phyloP scores from a whole-genome alignment of 305 asterid species.

The Ilex paraguariensis region DNA sequence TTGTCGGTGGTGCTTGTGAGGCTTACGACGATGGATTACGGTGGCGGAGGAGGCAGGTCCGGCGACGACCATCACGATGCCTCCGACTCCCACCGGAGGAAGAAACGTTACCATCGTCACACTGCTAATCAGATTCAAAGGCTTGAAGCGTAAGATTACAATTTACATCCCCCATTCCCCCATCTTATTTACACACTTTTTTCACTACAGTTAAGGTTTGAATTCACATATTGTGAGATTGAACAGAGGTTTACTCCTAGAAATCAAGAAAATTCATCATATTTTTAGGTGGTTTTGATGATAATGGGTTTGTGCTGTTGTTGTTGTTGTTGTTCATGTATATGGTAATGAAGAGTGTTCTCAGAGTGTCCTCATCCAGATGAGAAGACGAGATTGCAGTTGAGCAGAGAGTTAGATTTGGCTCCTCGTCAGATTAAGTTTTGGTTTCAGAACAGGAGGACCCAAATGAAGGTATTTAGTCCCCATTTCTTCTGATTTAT shows the following conservation, averaged over 20 bases:
- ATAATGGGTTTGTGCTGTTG: not conserved
- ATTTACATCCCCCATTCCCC: too few relatives aligned
- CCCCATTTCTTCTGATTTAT: not conserved
- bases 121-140: slow-evolving; percentile 88
- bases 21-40: slow-evolving; percentile 37
- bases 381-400: slow-evolving; percentile 72
- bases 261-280: too few relatives aligned
- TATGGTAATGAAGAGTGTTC: slow-evolving; percentile 43
- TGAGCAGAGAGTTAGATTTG: slow-evolving; percentile 83
- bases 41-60: slow-evolving; percentile 59
- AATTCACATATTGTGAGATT: too few relatives aligned
- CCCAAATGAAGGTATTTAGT: slow-evolving; percentile 81
- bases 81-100: slow-evolving; percentile 52
- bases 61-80: slow-evolving; percentile 48
- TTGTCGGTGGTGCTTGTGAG: too few relatives aligned
- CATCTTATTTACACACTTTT: too few relatives aligned
- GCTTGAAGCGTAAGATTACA: slow-evolving; percentile 63
- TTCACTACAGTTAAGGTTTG: too few relatives aligned
- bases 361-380: slow-evolving; percentile 92
- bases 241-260: too few relatives aligned
- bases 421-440: slow-evolving; percentile 95
- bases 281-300: too few relatives aligned
- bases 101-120: slow-evolving; percentile 88
- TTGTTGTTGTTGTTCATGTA: not conserved
- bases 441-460: slow-evolving; percentile 96